Base-by-base conservation (phyloP, 768 basidiomycete genomes). In the Rhodotorula toruloides region DNA sequence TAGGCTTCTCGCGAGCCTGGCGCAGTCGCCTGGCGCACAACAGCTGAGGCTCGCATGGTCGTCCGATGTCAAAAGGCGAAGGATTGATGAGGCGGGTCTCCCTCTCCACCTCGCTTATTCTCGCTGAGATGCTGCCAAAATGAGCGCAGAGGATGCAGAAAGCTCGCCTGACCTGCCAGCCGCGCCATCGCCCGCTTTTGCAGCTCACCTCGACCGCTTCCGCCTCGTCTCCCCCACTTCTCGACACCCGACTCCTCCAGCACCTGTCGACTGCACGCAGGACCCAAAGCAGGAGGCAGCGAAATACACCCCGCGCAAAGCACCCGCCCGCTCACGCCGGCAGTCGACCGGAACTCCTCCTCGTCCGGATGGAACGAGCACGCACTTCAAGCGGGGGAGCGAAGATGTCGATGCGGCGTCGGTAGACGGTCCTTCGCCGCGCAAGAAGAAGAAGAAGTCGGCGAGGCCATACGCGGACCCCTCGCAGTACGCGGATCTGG, bases 401-500 rank as follows among this genome's bases (percentile, higher is more conserved):
- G 32, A 39, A 1, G 47, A 21, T 3, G 40, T 14, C 22, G 44
- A 17, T 10, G 36, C 25, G 37, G 9, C 14, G 7, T 8, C 25
- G 52, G n/a, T 37, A 17, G 31, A 19, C 10, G 17, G 43, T 13
- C 32, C 11, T 10, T 9, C 8, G 13, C 22, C 36, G 49, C n/a
- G 21, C 19, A 56, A 48, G 56, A 65, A 62, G 53, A 70, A 61
- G 54, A 50, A 42, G 27, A 68, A 70, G 54, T 64, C 64, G 0
- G 7, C 57, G 25, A 22, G 68, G 4, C 43, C 55, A 0, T 62
- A 62, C 42, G 59, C 68, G 14, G 68, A 70, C 42, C 55, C 68
- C 9, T 27, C 27, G 2, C 6, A 36, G 29, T 70, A 70, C 39
- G 43, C 68, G 3, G 54, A 70, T 16, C 48, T 70, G 5, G 61